Evolutionary conservation across 176 grass and related monocot genomes (phyloP), one percentile per base, ranked within the genome.

Genomic region (Rhipidocladum racemiflorum): DNA sequence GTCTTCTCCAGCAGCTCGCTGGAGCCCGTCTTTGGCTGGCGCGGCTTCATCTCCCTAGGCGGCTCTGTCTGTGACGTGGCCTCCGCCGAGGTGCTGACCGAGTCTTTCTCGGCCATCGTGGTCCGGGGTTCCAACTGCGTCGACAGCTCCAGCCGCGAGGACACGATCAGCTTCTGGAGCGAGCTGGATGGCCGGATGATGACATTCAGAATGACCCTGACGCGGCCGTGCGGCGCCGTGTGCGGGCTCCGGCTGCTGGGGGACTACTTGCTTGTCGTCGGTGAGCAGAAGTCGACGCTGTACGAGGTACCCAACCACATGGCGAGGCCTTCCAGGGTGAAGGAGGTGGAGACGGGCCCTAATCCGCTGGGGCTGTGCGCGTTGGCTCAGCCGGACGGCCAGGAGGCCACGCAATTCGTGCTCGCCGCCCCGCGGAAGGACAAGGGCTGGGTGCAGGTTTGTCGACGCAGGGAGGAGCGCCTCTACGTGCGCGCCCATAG

Each of bases 311-410:
- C 88, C 24, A 59, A 75, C 13, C 44, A 45, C 7, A 68, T 70
- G 17, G 50, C 85, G 14, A 61, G 66, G 74, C 81, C 78, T 5
- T 5, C 56, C 27, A 3, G 4, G 1, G 80, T 76, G 67, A 84
- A 87, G 54, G 75, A 64, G 85, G 84, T 85, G 11, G 83, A 86
- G 54, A 97, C 91, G 39, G 94, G 85, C 0, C 76, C 81, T 0
- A 97, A 97, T 63, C 91, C 85, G 3, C 86, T 84, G 21, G 94
- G 89, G 30, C 79, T 92, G 61, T 94, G 91, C 74, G 89, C 87
- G 4, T 61, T 97, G 56, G 89, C 87, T 23, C 82, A 90, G 82
- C 75, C 50, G 40, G 68, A 3, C 6, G 25, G 77, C 57, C 38
- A 69, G 30, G 76, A 69, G 30, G 76, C 83, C 66, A 0, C 36